A percentile compares a stretch with the other conserved stretches of the same genome.
Conservation (phyloP, 306 rosid genomes). For the Vicia villosa region DNA sequence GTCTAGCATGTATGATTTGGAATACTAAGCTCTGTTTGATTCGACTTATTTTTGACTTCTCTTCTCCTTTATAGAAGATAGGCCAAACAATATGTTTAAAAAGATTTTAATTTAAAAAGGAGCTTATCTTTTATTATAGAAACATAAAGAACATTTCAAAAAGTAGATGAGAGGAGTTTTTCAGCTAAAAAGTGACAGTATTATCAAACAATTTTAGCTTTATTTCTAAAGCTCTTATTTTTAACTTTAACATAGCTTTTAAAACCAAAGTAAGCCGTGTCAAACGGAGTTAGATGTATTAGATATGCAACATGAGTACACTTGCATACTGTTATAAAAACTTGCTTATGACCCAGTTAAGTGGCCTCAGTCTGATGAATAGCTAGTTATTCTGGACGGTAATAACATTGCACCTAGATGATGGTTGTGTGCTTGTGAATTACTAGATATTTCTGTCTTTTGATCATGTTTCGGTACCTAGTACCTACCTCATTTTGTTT, state of each 20-base stretch:
- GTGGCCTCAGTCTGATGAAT: background rate
- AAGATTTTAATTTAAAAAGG: too few species aligned
- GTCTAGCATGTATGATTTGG: background rate
- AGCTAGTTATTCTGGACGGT: background rate
- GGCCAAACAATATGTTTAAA: too few species aligned
- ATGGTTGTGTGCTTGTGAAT: conserved; percentile 23
- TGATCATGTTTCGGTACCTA: conserved; percentile 20
- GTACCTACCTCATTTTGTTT: background rate
- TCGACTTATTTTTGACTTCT: too few species aligned
- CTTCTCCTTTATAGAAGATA: too few species aligned
- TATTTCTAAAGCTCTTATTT: too few species aligned
- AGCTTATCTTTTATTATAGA: too few species aligned
- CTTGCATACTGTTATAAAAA: background rate
- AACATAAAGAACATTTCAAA: too few species aligned
- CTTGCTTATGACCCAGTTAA: background rate
- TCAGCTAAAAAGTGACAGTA: too few species aligned
- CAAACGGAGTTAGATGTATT: background rate
- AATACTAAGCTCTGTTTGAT: conserved; percentile 1
- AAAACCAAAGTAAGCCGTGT: too few species aligned
- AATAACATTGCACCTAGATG: conserved; percentile 19
- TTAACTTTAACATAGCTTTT: too few species aligned
- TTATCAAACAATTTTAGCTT: too few species aligned
- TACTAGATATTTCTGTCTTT: background rate
- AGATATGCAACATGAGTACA: background rate
- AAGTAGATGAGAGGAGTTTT: too few species aligned